Evolutionary conservation across 179 eudicot genomes (phyloP).

Genomic region (Sideroxylon spinosum): DNA sequence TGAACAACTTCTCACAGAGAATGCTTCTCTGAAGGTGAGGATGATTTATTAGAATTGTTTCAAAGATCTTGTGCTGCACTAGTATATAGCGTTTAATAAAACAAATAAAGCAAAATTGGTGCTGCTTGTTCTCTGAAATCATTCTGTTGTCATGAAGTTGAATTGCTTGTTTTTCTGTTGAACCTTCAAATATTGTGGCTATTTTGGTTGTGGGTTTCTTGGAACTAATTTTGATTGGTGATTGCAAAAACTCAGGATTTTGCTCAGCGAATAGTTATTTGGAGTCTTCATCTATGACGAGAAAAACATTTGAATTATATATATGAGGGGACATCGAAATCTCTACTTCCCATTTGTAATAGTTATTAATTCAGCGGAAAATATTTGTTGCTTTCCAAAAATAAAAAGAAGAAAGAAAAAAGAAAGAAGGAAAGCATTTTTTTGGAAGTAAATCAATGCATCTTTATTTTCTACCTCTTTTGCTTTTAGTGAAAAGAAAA

Average conservation of each 20-base stretch:
- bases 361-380: background rate
- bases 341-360: background rate
- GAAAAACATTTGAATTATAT: background rate
- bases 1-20: slow-evolving; percentile 71
- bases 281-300: background rate
- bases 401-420: background rate
- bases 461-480: background rate
- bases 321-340: background rate
- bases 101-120: background rate
- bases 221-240: background rate
- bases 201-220: slow-evolving; percentile 4
- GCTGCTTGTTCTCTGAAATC: background rate
- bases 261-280: background rate
- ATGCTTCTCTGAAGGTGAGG: slow-evolving; percentile 71
- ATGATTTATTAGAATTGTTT: background rate
- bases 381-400: background rate
- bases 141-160: background rate
- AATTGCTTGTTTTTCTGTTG: background rate
- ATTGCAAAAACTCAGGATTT: background rate
- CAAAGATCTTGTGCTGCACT: background rate
- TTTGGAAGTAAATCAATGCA: background rate
- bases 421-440: background rate
- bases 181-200: background rate
- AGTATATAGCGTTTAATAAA: background rate
- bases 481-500: background rate